A percentile compares a stretch with the other conserved stretches of the same genome.
These are phyloP conservation scores for Darksidea phi DNA, from an alignment of 495 filamentous ascomycete genomes.

Conservation along the genomic window DNA sequence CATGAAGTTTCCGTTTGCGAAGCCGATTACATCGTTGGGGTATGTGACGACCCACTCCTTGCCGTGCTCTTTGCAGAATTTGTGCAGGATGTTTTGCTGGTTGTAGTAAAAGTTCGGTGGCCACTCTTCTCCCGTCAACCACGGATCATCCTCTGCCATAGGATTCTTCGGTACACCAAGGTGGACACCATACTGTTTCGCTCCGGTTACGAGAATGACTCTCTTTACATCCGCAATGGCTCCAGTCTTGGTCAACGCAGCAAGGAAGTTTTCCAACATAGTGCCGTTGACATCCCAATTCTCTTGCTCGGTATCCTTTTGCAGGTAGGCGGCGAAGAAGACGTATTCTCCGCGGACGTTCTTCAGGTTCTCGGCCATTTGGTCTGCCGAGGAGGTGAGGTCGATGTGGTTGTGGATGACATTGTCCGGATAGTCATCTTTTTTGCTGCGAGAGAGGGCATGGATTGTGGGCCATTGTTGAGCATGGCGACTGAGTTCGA, in stretches of 20 bases:
- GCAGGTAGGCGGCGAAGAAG: slow-evolving; percentile 39
- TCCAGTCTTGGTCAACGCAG: slow-evolving; percentile 50
- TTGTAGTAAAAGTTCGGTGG: slow-evolving; percentile 40
- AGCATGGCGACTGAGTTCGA: slow-evolving; percentile 23
- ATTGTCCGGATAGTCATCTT: slow-evolving; percentile 32
- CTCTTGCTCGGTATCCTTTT: slow-evolving; percentile 48
- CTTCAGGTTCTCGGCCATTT: slow-evolving; percentile 33
- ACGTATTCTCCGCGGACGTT: slow-evolving; percentile 32
- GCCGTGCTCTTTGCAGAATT: slow-evolving; percentile 15
- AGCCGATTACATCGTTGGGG: slow-evolving; percentile 55
- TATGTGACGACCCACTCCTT: slow-evolving; percentile 51
- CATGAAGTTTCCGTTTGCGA: slow-evolving; percentile 56
- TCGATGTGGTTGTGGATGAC: slow-evolving; percentile 36
- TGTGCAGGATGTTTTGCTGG: slow-evolving; percentile 33
- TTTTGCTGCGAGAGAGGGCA: slow-evolving; percentile 37
- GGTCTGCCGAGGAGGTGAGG: slow-evolving; percentile 28
- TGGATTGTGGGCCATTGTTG: slow-evolving; percentile 36
- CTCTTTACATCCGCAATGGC: slow-evolving; percentile 47
- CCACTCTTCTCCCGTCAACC: slow-evolving; percentile 34
- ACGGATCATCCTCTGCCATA: slow-evolving; percentile 50
- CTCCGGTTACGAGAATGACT: slow-evolving; percentile 54
- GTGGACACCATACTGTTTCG: slow-evolving; percentile 60
- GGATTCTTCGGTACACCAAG: slow-evolving; percentile 50
- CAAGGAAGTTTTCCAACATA: slow-evolving; percentile 54
- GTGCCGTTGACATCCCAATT: slow-evolving; percentile 48